phyloP scores from a whole-genome alignment of 208 protist species.

The Leishmania major region DNA sequence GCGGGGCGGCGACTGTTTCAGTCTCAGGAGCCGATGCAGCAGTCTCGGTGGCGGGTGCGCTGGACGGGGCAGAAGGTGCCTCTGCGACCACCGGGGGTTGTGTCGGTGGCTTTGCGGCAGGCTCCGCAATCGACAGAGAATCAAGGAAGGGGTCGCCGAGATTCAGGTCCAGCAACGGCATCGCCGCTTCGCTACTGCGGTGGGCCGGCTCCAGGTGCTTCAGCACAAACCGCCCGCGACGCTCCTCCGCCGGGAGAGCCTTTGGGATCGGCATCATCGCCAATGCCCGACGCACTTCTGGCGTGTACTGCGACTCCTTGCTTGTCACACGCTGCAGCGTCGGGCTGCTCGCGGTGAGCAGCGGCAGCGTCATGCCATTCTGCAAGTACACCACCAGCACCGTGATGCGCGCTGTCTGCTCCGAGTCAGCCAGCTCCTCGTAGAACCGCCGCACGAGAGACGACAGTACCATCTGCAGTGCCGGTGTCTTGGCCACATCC shows the following conservation, averaged over 20 bases:
- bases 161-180: constrained; percentile 26
- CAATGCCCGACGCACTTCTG: constrained; percentile 62
- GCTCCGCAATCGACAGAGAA: background rate
- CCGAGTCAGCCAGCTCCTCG: constrained; percentile 22
- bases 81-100: background rate
- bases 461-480: constrained; percentile 59
- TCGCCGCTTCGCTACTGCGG: background rate
- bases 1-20: background rate
- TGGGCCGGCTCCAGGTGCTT: constrained; percentile 27
- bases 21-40: constrained; percentile 8
- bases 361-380: constrained; percentile 62
- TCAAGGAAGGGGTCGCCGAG: constrained; percentile 16
- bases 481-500: constrained; percentile 54
- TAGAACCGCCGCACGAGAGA: constrained; percentile 42
- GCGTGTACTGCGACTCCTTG: constrained; percentile 30
- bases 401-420: constrained; percentile 60
- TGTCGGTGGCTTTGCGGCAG: background rate
- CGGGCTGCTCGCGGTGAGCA: constrained; percentile 46
- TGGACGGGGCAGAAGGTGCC: background rate
- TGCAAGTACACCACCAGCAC: constrained; percentile 78
- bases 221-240: constrained; percentile 47
- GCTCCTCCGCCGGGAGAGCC: constrained; percentile 7
- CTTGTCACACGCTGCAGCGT: constrained; percentile 32
- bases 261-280: constrained; percentile 57
- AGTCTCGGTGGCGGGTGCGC: constrained; percentile 2